Evolutionary conservation across 208 protist species (phyloP).

Genomic region (Wallacemonas sp.): DNA sequence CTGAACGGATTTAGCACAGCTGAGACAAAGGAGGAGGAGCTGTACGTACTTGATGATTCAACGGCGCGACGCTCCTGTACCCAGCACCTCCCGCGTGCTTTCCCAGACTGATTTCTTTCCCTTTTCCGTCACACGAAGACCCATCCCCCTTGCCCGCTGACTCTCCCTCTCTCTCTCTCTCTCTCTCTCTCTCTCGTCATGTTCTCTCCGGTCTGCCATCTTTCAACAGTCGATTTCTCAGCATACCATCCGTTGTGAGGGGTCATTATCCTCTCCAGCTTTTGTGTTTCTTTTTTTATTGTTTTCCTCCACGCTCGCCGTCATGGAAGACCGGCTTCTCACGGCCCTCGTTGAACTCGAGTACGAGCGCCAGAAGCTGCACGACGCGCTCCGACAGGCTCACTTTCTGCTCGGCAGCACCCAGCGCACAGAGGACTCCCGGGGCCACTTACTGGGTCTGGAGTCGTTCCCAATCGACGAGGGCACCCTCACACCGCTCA

Average conservation of each 20-base stretch:
- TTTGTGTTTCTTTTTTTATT: too few relatives aligned
- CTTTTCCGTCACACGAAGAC: not conserved
- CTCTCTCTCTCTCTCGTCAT: constrained; percentile 15
- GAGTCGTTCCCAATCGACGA: constrained; percentile 41
- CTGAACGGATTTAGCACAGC: too few relatives aligned
- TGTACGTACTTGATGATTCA: too few relatives aligned
- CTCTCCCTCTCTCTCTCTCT: constrained; percentile 10
- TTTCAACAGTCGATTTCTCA: too few relatives aligned
- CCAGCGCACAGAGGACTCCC: constrained; percentile 51
- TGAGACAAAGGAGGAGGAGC: too few relatives aligned
- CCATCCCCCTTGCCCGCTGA: not conserved
- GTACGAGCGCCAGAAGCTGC: constrained; percentile 32
- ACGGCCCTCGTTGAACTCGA: constrained; percentile 43
- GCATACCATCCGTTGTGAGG: too few relatives aligned
- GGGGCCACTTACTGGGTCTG: constrained; percentile 47
- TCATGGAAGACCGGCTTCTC: constrained; percentile 25
- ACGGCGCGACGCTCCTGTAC: too few relatives aligned
- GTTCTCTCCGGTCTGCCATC: too few relatives aligned
- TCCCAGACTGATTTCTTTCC: not conserved
- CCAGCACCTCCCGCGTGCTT: too few relatives aligned
- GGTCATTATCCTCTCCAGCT: too few relatives aligned
- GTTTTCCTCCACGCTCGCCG: not conserved
- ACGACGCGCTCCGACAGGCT: constrained; percentile 49
- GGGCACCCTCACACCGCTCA: constrained; percentile 28
- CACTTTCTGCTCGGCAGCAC: constrained; percentile 46